A percentile compares a stretch with the other conserved stretches of the same genome.
Conservation (phyloP, 2,329 filamentous ascomycete species). For the Ramularia endophylla region DNA sequence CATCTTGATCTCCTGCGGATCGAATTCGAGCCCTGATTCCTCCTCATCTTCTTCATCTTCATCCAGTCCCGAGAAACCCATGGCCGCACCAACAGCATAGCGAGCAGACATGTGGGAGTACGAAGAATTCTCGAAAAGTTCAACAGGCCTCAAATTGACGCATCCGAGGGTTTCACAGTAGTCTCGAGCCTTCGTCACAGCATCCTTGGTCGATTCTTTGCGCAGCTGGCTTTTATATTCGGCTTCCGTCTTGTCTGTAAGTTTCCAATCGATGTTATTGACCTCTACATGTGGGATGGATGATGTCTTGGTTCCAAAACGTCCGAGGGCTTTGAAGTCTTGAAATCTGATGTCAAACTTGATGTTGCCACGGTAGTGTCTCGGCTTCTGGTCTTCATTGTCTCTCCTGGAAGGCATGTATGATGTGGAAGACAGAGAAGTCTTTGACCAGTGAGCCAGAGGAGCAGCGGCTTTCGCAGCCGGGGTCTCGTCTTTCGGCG, state of each 20-base stretch:
- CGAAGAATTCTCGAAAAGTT: constrained; percentile 7
- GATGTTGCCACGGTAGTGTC: constrained; percentile 13
- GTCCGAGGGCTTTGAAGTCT: constrained; percentile 18
- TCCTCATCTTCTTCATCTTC: constrained; percentile 2
- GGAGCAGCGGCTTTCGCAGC: constrained; percentile 14
- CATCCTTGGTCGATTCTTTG: constrained; percentile 17
- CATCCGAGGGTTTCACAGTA: constrained; percentile 19
- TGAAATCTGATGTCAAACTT: constrained; percentile 22
- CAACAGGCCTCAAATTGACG: constrained; percentile 12
- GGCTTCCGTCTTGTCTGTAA: constrained; percentile 16
- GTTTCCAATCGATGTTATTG: constrained; percentile 13
- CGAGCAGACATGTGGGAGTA: background rate
- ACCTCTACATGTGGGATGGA: constrained; percentile 16
- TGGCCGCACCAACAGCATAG: background rate
- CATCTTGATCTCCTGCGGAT: constrained; percentile 20
- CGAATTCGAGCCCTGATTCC: constrained; percentile 15
- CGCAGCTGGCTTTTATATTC: constrained; percentile 15
- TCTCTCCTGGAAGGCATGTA: constrained; percentile 11
- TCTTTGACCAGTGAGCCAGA: constrained; percentile 22
- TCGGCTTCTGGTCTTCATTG: constrained; percentile 4
- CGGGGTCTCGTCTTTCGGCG: constrained; percentile 8
- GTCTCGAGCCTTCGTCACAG: constrained; percentile 17
- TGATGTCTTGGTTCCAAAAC: constrained; percentile 16
- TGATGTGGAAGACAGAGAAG: constrained; percentile 16
- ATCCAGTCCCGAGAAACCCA: background rate